A percentile compares a stretch with the other conserved stretches of the same genome.
Conservation (phyloP, 768 basidiomycete genomes). For the Mycena leptocephala region DNA sequence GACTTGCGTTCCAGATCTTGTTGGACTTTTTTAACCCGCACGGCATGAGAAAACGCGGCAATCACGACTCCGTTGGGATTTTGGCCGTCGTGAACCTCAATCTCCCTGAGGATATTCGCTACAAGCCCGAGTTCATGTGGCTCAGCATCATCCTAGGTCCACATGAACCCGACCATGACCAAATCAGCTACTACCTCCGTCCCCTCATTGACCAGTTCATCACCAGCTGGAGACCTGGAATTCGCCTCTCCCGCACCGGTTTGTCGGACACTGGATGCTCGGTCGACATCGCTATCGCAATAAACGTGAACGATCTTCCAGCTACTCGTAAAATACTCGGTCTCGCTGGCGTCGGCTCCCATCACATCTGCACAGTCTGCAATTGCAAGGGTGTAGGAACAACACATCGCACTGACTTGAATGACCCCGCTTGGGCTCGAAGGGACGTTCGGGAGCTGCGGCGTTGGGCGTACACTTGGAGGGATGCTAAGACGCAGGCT, state of each 20-base stretch:
- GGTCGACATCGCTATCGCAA: conserved; percentile 23
- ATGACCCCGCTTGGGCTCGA: conserved; percentile 28
- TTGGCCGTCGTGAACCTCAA: conserved; percentile 50
- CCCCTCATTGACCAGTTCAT: conserved; percentile 46
- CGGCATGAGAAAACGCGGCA: conserved; percentile 37
- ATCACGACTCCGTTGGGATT: conserved; percentile 42
- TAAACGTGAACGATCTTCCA: conserved; percentile 48
- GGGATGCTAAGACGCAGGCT: conserved; percentile 19
- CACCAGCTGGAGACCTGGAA: conserved; percentile 31
- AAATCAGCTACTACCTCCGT: conserved; percentile 45
- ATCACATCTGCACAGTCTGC: conserved; percentile 48
- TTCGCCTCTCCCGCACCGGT: conserved; percentile 32
- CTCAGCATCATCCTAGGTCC: conserved; percentile 49
- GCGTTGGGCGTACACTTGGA: conserved; percentile 29
- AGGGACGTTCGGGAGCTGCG: conserved; percentile 28
- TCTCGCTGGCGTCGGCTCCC: conserved; percentile 36
- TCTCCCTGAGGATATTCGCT: conserved; percentile 46
- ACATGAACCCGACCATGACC: conserved; percentile 40
- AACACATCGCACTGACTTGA: conserved; percentile 31
- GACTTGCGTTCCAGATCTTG: conserved; percentile 42
- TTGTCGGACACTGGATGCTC: background rate
- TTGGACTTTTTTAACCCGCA: conserved; percentile 50
- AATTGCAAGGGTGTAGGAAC: conserved; percentile 33
- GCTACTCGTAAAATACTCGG: conserved; percentile 43
- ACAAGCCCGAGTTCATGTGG: conserved; percentile 49